phyloP scores from a whole-genome alignment of 108 stramenopile species.

The Nitzschia palea region DNA sequence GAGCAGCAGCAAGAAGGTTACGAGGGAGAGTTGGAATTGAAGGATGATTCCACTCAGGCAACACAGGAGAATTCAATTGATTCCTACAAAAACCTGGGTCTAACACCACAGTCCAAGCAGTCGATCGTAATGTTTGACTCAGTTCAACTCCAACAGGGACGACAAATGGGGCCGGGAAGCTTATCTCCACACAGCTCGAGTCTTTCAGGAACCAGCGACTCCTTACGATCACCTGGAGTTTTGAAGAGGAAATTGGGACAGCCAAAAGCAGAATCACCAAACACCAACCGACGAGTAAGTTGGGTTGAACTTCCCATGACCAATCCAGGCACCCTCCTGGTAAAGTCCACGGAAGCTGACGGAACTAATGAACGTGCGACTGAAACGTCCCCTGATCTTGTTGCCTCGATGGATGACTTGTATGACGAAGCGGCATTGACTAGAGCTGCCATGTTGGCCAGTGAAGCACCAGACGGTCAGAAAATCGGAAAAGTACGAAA shows the following conservation, averaged over 20 bases:
- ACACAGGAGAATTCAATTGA: not conserved
- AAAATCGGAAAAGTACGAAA: not conserved
- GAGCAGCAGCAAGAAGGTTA: not conserved
- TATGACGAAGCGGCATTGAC: not conserved
- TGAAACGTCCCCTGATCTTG: not conserved
- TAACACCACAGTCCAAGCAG: not conserved
- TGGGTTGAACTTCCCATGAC: conserved; percentile 17
- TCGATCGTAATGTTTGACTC: not conserved
- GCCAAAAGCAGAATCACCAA: conserved; percentile 1
- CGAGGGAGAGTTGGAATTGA: not conserved
- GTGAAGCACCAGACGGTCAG: not conserved
- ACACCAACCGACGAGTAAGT: conserved; percentile 3
- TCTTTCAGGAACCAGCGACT: not conserved
- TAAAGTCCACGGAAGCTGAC: conserved; percentile 14
- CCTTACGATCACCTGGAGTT: not conserved
- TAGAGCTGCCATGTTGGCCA: not conserved
- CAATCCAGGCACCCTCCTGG: conserved; percentile 9
- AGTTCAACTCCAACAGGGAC: not conserved
- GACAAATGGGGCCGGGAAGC: not conserved
- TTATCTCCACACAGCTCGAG: conserved; percentile 5
- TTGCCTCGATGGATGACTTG: conserved; percentile 2
- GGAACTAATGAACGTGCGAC: conserved; percentile 12
- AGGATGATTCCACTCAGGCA: not conserved
- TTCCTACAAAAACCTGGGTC: not conserved
- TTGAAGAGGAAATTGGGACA: conserved; percentile 7